Evolutionary conservation across 805 yeast species (phyloP).

Genomic region (Wickerhamomyces tratensis): DNA sequence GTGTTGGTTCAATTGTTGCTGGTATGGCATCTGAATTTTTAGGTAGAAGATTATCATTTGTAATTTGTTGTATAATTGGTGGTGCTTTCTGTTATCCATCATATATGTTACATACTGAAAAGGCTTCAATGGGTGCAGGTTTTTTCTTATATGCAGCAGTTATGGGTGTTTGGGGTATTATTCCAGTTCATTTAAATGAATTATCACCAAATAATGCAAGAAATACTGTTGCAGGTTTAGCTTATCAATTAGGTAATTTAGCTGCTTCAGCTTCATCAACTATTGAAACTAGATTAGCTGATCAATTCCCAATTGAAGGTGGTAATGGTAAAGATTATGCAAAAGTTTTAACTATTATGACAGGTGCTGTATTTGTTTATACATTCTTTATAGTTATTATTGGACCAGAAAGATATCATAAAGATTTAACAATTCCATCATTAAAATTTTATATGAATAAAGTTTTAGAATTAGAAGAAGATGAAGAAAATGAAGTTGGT

Average conservation of each 20-base stretch:
- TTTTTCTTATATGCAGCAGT: slow-evolving; percentile 59
- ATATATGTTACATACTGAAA: slow-evolving; percentile 26
- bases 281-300: slow-evolving; percentile 57
- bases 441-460: slow-evolving; percentile 20
- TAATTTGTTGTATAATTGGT: slow-evolving; percentile 42
- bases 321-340: slow-evolving; percentile 42
- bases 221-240: slow-evolving; percentile 50
- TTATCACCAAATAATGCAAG: slow-evolving; percentile 58
- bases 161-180: slow-evolving; percentile 69
- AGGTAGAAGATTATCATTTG: slow-evolving; percentile 53
- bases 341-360: slow-evolving; percentile 59
- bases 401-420: slow-evolving; percentile 49
- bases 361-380: slow-evolving; percentile 56
- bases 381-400: slow-evolving; percentile 34
- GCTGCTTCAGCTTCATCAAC: slow-evolving; percentile 66
- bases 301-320: slow-evolving; percentile 39
- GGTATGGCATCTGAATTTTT: slow-evolving; percentile 49
- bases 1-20: slow-evolving; percentile 48
- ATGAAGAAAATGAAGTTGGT: slow-evolving; percentile 4
- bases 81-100: slow-evolving; percentile 60
- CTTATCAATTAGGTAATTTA: slow-evolving; percentile 66
- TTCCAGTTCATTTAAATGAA: slow-evolving; percentile 58
- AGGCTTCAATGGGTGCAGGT: slow-evolving; percentile 45
- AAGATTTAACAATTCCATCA: slow-evolving; percentile 23
- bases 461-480: slow-evolving; percentile 8